Conservation (phyloP, 176 grass and related monocot species). For the Carex kokanica region DNA sequence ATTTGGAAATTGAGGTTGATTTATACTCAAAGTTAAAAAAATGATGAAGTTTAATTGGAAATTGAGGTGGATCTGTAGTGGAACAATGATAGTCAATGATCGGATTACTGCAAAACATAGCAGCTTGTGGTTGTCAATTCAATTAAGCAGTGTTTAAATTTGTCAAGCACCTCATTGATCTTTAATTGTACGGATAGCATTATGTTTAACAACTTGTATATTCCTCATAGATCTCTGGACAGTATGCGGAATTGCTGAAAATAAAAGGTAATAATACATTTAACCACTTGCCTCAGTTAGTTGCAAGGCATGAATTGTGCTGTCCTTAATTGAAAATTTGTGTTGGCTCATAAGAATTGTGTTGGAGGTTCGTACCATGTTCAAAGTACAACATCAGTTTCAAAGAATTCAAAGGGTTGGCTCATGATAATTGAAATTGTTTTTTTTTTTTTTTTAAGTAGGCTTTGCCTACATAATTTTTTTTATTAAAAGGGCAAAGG, state of each 20-base stretch:
- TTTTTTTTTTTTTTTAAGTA: too few relatives aligned
- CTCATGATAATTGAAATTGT: neutral
- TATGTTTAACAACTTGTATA: neutral
- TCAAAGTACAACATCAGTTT: slow-evolving; percentile 1
- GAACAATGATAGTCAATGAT: neutral
- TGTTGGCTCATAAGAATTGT: neutral
- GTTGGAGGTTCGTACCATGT: neutral
- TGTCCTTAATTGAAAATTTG: neutral
- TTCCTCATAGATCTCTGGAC: neutral
- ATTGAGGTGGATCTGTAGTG: neutral
- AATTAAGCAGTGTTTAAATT: neutral
- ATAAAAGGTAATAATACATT: neutral
- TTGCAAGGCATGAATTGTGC: neutral
- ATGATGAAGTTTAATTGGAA: neutral
- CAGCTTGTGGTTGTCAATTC: neutral
- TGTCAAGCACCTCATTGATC: neutral
- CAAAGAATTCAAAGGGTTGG: neutral
- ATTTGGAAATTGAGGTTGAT: neutral
- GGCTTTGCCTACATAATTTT: too few relatives aligned
- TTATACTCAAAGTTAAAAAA: neutral
- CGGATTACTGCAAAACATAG: slow-evolving; percentile 1
- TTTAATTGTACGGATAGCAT: neutral
- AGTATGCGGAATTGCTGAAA: neutral
- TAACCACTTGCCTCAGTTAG: neutral
- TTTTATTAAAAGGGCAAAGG: too few relatives aligned